A percentile compares a stretch with the other conserved stretches of the same genome.
These are phyloP conservation scores for Allium fistulosum DNA, from an alignment of 106 monocot genomes.

Conservation along the genomic window DNA sequence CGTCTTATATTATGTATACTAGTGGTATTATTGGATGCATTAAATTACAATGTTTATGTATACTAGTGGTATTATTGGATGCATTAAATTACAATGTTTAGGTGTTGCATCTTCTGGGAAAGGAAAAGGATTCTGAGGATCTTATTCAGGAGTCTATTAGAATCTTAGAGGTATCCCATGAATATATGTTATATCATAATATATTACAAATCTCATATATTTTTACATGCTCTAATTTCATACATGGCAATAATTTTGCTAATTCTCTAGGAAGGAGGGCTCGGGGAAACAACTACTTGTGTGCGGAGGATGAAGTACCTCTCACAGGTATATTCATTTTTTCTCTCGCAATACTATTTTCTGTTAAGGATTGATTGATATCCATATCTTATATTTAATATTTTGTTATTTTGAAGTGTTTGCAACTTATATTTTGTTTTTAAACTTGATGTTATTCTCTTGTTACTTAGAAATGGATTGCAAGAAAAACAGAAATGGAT, in stretches of 20 bases:
- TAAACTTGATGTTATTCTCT: neutral
- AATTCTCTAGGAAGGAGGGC: conserved; percentile 62
- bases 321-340: conserved; percentile 36
- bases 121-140: conserved; percentile 64
- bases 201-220: too few relatives aligned
- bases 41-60: conserved; percentile 12
- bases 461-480: neutral
- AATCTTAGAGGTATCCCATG: conserved; percentile 67
- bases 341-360: too few relatives aligned
- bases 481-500: neutral
- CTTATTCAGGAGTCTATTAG: conserved; percentile 82
- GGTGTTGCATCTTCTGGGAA: conserved; percentile 75
- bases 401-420: neutral
- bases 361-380: too few relatives aligned
- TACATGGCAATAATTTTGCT: too few relatives aligned
- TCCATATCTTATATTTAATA: neutral
- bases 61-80: too few relatives aligned
- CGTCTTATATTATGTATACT: too few relatives aligned
- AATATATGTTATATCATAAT: neutral
- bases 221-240: too few relatives aligned
- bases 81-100: conserved; percentile 13
- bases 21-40: too few relatives aligned
- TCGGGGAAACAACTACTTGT: conserved; percentile 66
- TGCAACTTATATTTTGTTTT: neutral
- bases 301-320: conserved; percentile 74